Evolutionary conservation across 805 yeast genomes (phyloP).

Genomic region (Hanseniaspora valbyensis): DNA sequence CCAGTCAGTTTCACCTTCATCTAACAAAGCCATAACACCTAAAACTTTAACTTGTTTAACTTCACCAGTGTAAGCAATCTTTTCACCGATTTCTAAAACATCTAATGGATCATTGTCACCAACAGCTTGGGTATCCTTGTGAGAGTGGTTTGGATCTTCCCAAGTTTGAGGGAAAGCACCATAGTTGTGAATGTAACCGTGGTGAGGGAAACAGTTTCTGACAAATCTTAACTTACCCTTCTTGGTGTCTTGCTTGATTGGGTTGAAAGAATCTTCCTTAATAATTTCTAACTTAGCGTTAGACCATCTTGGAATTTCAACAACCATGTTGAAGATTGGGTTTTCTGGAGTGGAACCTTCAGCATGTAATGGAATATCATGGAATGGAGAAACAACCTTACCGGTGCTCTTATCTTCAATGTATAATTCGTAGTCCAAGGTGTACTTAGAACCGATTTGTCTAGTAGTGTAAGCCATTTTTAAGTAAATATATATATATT

Average conservation of each 20-base stretch:
- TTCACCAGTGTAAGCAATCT: constrained; percentile 55
- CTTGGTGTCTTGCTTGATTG: constrained; percentile 69
- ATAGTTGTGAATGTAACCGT: constrained; percentile 78
- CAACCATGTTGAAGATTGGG: constrained; percentile 70
- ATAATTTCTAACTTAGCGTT: constrained; percentile 76
- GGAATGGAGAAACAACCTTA: constrained; percentile 90
- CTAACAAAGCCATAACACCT: constrained; percentile 90
- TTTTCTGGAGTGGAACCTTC: constrained; percentile 56
- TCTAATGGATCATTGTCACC: constrained; percentile 85
- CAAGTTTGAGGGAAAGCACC: constrained; percentile 91
- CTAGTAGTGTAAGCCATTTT: constrained; percentile 74
- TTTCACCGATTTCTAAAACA: constrained; percentile 70
- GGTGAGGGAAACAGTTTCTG: constrained; percentile 67
- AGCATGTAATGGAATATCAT: constrained; percentile 84
- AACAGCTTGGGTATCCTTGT: constrained; percentile 53
- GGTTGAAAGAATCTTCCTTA: constrained; percentile 49
- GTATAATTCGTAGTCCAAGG: constrained; percentile 84
- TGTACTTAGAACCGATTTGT: constrained; percentile 91
- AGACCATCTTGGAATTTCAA: constrained; percentile 72
- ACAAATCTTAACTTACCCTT: constrained; percentile 68
- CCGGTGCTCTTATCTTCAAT: constrained; percentile 70
- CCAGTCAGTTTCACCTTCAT: constrained; percentile 87
- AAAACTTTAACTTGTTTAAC: constrained; percentile 82
- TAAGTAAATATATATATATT: no score
- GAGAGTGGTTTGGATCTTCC: constrained; percentile 72